Percentiles rank a stretch among this genome's conserved stretches.
phyloP scores from a whole-genome alignment of 2,329 filamentous ascomycete genomes.

The Colletotrichum magnum region DNA sequence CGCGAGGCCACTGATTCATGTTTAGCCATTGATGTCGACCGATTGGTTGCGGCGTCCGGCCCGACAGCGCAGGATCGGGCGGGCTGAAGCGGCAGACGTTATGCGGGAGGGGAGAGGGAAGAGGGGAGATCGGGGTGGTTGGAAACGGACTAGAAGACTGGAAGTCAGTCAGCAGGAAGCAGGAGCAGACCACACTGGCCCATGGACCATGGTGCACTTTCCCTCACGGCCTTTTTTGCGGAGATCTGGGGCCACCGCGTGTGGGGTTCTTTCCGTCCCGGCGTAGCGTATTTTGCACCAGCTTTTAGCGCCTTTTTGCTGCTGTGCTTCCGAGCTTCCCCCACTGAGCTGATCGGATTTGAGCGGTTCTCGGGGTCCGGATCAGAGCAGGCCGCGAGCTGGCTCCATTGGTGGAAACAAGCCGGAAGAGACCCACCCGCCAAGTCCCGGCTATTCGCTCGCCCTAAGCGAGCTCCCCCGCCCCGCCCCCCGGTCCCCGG shows the following conservation, averaged over 20 bases:
- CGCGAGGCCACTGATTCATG: constrained; percentile 34
- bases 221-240: constrained; percentile 13
- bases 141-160: not conserved
- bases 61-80: constrained; percentile 25
- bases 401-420: constrained; percentile 31
- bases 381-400: constrained; percentile 28
- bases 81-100: constrained; percentile 7
- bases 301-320: not conserved
- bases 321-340: not conserved
- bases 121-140: not conserved
- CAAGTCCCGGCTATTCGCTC: constrained; percentile 26
- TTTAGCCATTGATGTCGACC: constrained; percentile 32
- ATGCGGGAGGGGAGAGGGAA: constrained; percentile 1
- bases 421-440: constrained; percentile 13
- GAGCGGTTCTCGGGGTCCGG: constrained; percentile 40
- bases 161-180: not conserved
- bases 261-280: constrained; percentile 27
- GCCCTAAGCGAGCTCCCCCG: constrained; percentile 1
- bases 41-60: constrained; percentile 33
- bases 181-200: constrained; percentile 8
- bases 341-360: constrained; percentile 30
- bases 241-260: constrained; percentile 26
- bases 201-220: not conserved
- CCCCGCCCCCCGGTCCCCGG: constrained; percentile 2
- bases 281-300: not conserved